Evolutionary conservation across 805 yeast species (phyloP).

Genomic region (Yamadazyma philogaea): DNA sequence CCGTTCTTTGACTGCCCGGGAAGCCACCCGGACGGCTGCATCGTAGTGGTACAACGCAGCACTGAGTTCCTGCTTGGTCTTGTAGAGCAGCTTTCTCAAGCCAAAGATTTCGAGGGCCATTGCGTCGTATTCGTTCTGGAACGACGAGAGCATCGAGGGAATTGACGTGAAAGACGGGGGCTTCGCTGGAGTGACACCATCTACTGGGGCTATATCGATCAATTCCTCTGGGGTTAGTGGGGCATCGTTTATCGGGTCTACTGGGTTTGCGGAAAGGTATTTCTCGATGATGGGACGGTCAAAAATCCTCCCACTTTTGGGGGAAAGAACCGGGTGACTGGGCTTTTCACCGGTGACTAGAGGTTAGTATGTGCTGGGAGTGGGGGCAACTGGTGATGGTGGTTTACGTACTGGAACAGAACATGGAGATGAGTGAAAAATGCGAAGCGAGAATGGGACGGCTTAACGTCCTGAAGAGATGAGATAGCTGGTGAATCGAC

Average conservation of each 20-base stretch:
- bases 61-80: conserved; percentile 69
- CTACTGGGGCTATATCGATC: conserved; percentile 31
- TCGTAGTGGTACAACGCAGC: conserved; percentile 80
- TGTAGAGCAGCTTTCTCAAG: conserved; percentile 65
- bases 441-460: background rate
- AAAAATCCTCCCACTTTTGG: conserved; percentile 65
- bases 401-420: conserved; percentile 22
- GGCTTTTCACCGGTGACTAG: conserved; percentile 69
- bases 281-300: conserved; percentile 59
- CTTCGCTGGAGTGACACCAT: conserved; percentile 32
- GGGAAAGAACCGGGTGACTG: conserved; percentile 71
- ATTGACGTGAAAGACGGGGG: conserved; percentile 61
- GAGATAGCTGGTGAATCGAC: background rate
- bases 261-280: conserved; percentile 61
- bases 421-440: conserved; percentile 12
- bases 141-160: conserved; percentile 69
- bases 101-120: conserved; percentile 76
- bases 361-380: conserved; percentile 15
- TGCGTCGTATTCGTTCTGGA: conserved; percentile 91
- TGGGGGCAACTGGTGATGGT: background rate
- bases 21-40: conserved; percentile 86
- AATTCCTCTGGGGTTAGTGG: conserved; percentile 58
- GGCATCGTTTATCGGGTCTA: conserved; percentile 74
- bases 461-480: background rate
- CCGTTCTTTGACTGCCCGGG: conserved; percentile 67